Base-by-base conservation (phyloP, 306 rosid species). In the Nissolia schottii region DNA sequence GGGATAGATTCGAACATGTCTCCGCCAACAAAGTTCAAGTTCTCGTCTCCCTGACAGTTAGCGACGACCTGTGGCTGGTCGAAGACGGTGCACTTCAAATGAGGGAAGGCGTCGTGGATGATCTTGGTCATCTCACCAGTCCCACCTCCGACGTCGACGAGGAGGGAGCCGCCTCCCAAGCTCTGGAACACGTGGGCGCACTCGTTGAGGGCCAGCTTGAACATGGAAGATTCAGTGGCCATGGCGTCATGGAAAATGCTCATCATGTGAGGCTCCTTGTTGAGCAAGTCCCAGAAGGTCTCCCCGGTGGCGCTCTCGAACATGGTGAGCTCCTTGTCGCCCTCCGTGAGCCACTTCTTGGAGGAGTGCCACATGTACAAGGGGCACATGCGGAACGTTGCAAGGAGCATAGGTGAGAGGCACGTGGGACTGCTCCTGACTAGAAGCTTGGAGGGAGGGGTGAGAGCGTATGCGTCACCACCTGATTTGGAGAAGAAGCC, bases 1-100 rank as follows among this genome's bases (percentile, higher is more conserved):
- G 87, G 89, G 15, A 87, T 73, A 15, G 68, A 61, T 1, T 70
- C 61, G 81, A 85, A 83, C 86, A 87, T 87, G 27, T 87, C 85
- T 1, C 88, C 89, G 1, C 78, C 86, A 65, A 79, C 73, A 46
- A 75, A 87, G 27, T 48, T 87, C 83, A 87, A 76, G 63, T 82
- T 85, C 2, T 51, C 59, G 14, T 7, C 22, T 1, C 65, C 84
- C 6, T 19, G 10, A 28, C 74, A 62, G 54, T 76, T 62, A 45
- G 66, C 86, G 14, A 83, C 87, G 29, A 83, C 89, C n/a, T 81
- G 74, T 0, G 86, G 87, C 12, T 76, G 82, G 2, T 85, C 92
- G 56, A 81, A 69, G 2, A 85, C 88, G 0, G 65, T 80, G 79
- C 92, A 85, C 49, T 85, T 85, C 35, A 87, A 16, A 0, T 74